A percentile compares a stretch with the other conserved stretches of the same genome.
phyloP scores from a whole-genome alignment of 805 yeast genomes.

The Danielia reshetovae region DNA sequence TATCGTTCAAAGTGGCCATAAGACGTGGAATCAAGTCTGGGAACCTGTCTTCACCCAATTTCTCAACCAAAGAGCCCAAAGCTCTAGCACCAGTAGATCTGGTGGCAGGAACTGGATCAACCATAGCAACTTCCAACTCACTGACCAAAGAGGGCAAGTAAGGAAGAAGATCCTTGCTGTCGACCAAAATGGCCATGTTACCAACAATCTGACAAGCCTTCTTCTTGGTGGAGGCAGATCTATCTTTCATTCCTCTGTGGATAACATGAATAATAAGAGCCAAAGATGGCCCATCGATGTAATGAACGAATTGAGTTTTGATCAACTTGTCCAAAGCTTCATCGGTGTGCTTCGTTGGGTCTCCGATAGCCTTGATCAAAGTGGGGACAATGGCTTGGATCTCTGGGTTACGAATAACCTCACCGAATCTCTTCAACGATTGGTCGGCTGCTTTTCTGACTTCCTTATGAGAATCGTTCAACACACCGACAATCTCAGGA shows the following conservation, averaged over 20 bases:
- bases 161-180: conserved; percentile 78
- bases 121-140: conserved; percentile 91
- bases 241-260: conserved; percentile 90
- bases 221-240: conserved; percentile 89
- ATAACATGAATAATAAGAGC: conserved; percentile 93
- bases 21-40: conserved; percentile 85
- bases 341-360: conserved; percentile 88
- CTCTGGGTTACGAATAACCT: conserved; percentile 95
- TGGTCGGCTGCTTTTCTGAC: conserved; percentile 93
- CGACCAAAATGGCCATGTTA: conserved; percentile 95
- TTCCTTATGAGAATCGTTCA: conserved; percentile 94
- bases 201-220: conserved; percentile 98
- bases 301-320: conserved; percentile 91
- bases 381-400: conserved; percentile 88
- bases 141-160: conserved; percentile 73
- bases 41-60: conserved; percentile 93
- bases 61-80: conserved; percentile 91
- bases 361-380: conserved; percentile 88
- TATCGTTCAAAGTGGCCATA: conserved; percentile 71
- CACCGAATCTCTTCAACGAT: conserved; percentile 88
- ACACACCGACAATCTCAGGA: conserved; percentile 93
- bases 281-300: conserved; percentile 95
- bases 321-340: conserved; percentile 81
- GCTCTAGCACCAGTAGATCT: conserved; percentile 98
- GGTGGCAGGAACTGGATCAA: conserved; percentile 96